Conservation (phyloP, 345 rosid species). For the Microthlaspi erraticum region DNA sequence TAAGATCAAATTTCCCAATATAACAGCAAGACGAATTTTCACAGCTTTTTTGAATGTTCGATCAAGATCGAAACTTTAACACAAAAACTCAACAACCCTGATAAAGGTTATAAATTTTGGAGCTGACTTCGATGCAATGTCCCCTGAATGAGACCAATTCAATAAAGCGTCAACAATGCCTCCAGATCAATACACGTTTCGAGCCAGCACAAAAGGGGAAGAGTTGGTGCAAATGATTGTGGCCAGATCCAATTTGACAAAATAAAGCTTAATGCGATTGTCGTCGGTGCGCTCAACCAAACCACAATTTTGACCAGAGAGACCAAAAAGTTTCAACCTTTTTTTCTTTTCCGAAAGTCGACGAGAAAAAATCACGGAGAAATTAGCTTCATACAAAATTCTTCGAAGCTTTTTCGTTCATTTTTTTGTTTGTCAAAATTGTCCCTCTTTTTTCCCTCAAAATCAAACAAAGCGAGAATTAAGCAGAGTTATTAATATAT, state of each 20-base stretch:
- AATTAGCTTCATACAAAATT: conserved; percentile 34
- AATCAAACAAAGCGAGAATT: conserved; percentile 28
- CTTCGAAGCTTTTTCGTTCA: conserved; percentile 20
- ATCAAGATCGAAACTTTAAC: conserved; percentile 42
- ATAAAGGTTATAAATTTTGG: conserved; percentile 24
- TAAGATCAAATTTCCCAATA: background rate
- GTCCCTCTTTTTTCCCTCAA: conserved; percentile 12
- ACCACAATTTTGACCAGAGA: conserved; percentile 43
- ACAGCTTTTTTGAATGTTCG: conserved; percentile 3
- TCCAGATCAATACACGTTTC: conserved; percentile 22
- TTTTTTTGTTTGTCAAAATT: conserved; percentile 18
- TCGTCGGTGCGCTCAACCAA: conserved; percentile 41
- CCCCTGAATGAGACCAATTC: conserved; percentile 19
- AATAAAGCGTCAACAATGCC: conserved; percentile 24
- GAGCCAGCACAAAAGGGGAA: conserved; percentile 41
- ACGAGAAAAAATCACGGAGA: conserved; percentile 30
- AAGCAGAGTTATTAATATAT: conserved; percentile 43
- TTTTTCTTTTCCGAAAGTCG: conserved; percentile 24
- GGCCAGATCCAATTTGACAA: conserved; percentile 36
- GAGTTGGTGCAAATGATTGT: conserved; percentile 42
- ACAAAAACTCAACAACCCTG: conserved; percentile 31
- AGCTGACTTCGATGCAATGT: conserved; percentile 36
- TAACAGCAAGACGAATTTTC: background rate
- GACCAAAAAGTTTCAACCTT: conserved; percentile 37
- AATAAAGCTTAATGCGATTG: conserved; percentile 31